phyloP scores from a whole-genome alignment of 1,139 yeast species.

The Suhomyces maxii region DNA sequence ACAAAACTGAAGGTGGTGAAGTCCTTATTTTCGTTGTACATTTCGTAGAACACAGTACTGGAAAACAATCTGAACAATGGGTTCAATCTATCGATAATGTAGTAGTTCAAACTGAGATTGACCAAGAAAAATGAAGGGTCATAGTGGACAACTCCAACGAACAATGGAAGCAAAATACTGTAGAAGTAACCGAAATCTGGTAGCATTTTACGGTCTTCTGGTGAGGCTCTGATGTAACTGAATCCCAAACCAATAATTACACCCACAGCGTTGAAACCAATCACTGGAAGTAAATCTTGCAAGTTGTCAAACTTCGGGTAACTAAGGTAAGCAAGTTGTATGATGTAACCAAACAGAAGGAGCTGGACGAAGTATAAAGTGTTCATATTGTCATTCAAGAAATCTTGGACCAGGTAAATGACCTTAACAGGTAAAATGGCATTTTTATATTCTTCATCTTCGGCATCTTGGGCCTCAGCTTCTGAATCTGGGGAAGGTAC shows the following conservation, averaged over 20 bases:
- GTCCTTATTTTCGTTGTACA: conserved; percentile 28
- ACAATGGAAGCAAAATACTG: conserved; percentile 35
- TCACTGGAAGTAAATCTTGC: conserved; percentile 22
- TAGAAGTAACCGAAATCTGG: conserved; percentile 45
- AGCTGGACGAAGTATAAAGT: conserved; percentile 36
- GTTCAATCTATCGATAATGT: conserved; percentile 34
- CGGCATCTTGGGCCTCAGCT: not conserved
- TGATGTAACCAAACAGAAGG: conserved; percentile 29
- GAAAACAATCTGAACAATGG: conserved; percentile 32
- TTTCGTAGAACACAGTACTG: conserved; percentile 28
- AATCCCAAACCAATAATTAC: conserved; percentile 31
- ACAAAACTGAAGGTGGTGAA: conserved; percentile 22
- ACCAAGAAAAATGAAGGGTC: conserved; percentile 27
- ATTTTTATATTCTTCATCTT: conserved; percentile 15
- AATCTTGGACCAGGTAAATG: conserved; percentile 39
- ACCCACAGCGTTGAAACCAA: conserved; percentile 40
- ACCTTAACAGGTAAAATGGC: conserved; percentile 11
- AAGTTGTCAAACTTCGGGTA: conserved; percentile 19
- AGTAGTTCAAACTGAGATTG: conserved; percentile 41
- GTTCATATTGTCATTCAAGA: conserved; percentile 36
- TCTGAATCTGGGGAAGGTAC: not conserved
- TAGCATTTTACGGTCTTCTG: conserved; percentile 16
- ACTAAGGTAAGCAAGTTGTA: conserved; percentile 32
- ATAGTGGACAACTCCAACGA: conserved; percentile 23
- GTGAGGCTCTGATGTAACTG: conserved; percentile 26